phyloP scores from a whole-genome alignment of 768 basidiomycete genomes.

The Fomitopsis pulvina region DNA sequence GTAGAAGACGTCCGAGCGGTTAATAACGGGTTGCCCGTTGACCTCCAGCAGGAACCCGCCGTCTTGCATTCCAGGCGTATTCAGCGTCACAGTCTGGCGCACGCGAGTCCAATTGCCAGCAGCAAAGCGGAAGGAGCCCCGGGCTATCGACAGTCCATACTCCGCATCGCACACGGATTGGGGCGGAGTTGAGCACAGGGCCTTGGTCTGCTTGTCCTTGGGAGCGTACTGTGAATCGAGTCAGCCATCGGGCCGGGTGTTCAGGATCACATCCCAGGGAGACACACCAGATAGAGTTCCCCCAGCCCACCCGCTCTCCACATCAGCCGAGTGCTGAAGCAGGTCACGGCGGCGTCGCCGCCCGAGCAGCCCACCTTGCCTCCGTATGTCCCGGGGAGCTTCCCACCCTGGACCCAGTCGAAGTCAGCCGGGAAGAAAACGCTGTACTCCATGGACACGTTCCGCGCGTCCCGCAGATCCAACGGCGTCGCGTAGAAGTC shows the following conservation, averaged over 20 bases:
- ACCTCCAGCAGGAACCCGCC: slow-evolving; percentile 60
- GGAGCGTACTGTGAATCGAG: slow-evolving; percentile 57
- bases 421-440: slow-evolving; percentile 75
- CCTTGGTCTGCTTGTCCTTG: slow-evolving; percentile 56
- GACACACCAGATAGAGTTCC: slow-evolving; percentile 67
- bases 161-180: slow-evolving; percentile 53
- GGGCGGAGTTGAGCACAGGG: slow-evolving; percentile 50
- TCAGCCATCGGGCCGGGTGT: not conserved
- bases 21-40: slow-evolving; percentile 49
- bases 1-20: slow-evolving; percentile 55
- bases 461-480: slow-evolving; percentile 38
- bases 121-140: slow-evolving; percentile 61
- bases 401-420: slow-evolving; percentile 76
- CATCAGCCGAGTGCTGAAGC: slow-evolving; percentile 86
- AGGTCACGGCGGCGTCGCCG: slow-evolving; percentile 60
- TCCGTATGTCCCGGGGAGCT: slow-evolving; percentile 77
- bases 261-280: no score
- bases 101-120: slow-evolving; percentile 67
- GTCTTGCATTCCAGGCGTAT: slow-evolving; percentile 66
- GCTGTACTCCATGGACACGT: slow-evolving; percentile 58
- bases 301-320: slow-evolving; percentile 64
- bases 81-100: slow-evolving; percentile 61
- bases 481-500: slow-evolving; percentile 57
- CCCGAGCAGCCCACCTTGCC: slow-evolving; percentile 66
- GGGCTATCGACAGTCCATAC: slow-evolving; percentile 72